Conservation (phyloP, 2,329 filamentous ascomycete species). For the Aspergillus fijiensis region DNA sequence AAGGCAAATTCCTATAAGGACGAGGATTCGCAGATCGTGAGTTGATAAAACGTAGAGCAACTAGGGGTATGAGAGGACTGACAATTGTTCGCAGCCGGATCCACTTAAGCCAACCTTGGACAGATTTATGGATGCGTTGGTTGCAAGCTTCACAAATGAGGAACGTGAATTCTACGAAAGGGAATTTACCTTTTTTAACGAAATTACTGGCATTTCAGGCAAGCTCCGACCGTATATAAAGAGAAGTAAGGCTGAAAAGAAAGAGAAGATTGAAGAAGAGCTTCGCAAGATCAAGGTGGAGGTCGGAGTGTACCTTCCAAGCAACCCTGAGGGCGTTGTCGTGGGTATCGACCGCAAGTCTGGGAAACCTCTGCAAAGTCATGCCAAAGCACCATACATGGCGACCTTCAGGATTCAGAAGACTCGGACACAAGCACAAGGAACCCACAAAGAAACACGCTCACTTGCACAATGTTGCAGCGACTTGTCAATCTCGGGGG, state of each 20-base stretch:
- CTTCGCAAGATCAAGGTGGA: slow-evolving; percentile 96
- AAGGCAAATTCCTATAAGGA: slow-evolving; percentile 99
- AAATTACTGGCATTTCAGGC: slow-evolving; percentile 92
- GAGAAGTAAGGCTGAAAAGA: slow-evolving; percentile 90
- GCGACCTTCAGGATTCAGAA: slow-evolving; percentile 97
- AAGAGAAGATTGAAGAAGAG: slow-evolving; percentile 98
- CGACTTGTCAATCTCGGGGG: slow-evolving; percentile 17
- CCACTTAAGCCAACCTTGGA: slow-evolving; percentile 91
- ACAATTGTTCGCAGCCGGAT: slow-evolving; percentile 62
- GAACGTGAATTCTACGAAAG: slow-evolving; percentile 88
- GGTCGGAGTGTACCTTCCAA: slow-evolving; percentile 93
- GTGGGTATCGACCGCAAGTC: slow-evolving; percentile 98
- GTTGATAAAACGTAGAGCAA: slow-evolving; percentile 25
- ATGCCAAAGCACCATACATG: slow-evolving; percentile 99
- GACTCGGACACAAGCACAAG: slow-evolving; percentile 46
- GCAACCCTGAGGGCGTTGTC: slow-evolving; percentile 94
- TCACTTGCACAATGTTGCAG: slow-evolving; percentile 30
- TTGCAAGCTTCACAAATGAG: slow-evolving; percentile 73
- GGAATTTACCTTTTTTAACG: slow-evolving; percentile 97
- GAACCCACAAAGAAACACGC: slow-evolving; percentile 29
- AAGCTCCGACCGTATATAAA: slow-evolving; percentile 95
- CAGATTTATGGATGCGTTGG: slow-evolving; percentile 79
- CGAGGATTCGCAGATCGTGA: slow-evolving; percentile 80
- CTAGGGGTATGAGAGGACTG: slow-evolving; percentile 7
- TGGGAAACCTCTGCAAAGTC: slow-evolving; percentile 93